phyloP scores from a whole-genome alignment of 116 monocot species.

The Phalaenopsis hybrid region DNA sequence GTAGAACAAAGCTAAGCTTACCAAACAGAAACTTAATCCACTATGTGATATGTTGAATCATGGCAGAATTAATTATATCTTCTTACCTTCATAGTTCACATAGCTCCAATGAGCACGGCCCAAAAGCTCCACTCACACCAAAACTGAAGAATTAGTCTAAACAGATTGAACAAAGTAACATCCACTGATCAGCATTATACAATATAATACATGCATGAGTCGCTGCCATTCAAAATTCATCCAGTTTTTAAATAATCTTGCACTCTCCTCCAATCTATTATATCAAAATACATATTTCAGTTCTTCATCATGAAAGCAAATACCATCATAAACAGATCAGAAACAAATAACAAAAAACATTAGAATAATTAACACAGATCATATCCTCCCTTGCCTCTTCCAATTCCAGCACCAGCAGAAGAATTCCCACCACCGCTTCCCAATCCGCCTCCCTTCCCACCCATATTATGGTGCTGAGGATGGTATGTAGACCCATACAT shows the following conservation, averaged over 20 bases:
- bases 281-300: neutral
- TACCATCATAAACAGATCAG: neutral
- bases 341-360: neutral
- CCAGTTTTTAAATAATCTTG: neutral
- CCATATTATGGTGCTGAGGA: slow-evolving; percentile 8
- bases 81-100: neutral
- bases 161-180: neutral
- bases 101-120: too few relatives aligned
- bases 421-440: slow-evolving; percentile 1
- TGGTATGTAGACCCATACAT: slow-evolving; percentile 7
- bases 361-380: neutral
- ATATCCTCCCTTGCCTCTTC: slow-evolving; percentile 9
- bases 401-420: neutral
- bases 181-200: too few relatives aligned
- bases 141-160: neutral
- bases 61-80: neutral
- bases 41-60: too few relatives aligned
- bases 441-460: neutral
- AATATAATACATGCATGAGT: neutral
- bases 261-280: neutral
- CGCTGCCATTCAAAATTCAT: neutral
- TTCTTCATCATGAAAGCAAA: neutral
- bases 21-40: too few relatives aligned
- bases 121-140: neutral
- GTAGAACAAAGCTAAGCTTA: too few relatives aligned